A percentile compares a stretch with the other conserved stretches of the same genome.
These are phyloP conservation scores for Fraxinus excelsior DNA, from an alignment of 257 asterid species.

Conservation along the genomic window DNA sequence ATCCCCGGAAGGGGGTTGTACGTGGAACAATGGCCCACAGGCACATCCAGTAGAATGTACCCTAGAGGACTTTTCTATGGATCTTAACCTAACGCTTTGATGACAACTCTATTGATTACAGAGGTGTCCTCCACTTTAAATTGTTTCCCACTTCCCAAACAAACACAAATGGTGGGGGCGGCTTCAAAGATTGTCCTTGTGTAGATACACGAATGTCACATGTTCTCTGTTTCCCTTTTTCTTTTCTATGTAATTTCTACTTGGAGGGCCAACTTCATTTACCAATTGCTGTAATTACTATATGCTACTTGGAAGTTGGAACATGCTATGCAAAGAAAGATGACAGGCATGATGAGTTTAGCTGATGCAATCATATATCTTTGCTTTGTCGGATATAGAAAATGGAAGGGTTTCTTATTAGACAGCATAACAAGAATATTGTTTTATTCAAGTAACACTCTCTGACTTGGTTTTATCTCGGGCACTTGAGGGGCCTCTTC, in stretches of 20 bases:
- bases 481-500: too few species aligned
- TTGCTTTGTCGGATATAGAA: too few species aligned
- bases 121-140: conserved; percentile 30
- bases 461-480: too few species aligned
- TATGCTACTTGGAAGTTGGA: too few species aligned
- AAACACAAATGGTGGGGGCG: conserved; percentile 34
- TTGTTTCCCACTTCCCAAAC: conserved; percentile 37
- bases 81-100: conserved; percentile 2
- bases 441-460: too few species aligned
- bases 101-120: conserved; percentile 25
- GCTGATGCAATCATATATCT: too few species aligned
- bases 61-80: background rate
- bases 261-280: conserved; percentile 18
- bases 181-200: conserved; percentile 27
- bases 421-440: too few species aligned
- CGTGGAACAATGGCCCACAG: background rate
- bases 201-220: conserved; percentile 1
- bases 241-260: conserved; percentile 4
- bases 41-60: background rate
- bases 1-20: background rate
- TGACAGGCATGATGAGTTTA: too few species aligned
- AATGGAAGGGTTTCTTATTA: too few species aligned
- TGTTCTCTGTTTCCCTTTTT: background rate
- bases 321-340: too few species aligned
- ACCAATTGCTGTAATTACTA: too few species aligned